Evolutionary conservation across 257 asterid species (phyloP).

Genomic region (Euphrasia confusa): DNA sequence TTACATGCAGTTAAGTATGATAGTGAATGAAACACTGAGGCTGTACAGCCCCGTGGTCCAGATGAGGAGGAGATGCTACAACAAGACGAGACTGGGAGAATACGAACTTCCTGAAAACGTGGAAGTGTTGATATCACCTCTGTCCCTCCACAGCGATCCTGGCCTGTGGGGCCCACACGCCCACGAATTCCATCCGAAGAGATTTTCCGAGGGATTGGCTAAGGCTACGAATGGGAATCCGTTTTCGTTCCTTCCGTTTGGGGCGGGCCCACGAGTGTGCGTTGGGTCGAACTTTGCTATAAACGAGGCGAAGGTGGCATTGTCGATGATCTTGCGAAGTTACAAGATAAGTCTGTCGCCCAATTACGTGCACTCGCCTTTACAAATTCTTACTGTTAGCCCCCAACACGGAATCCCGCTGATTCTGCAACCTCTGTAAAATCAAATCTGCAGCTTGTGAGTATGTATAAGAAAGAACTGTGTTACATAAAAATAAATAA

Average conservation of each 20-base stretch:
- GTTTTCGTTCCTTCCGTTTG: slow-evolving; percentile 30
- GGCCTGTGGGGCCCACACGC: slow-evolving; percentile 36
- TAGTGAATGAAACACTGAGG: slow-evolving; percentile 34
- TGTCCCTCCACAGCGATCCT: slow-evolving; percentile 33
- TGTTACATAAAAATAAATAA: no score
- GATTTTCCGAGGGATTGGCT: slow-evolving; percentile 34
- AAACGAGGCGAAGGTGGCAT: slow-evolving; percentile 33
- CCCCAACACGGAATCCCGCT: slow-evolving; percentile 33
- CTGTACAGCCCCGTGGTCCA: slow-evolving; percentile 27
- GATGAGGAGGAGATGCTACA: slow-evolving; percentile 18
- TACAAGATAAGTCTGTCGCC: slow-evolving; percentile 31
- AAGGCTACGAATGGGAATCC: slow-evolving; percentile 29
- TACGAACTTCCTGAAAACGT: slow-evolving; percentile 31
- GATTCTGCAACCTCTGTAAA: no score
- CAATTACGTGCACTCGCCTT: slow-evolving; percentile 38
- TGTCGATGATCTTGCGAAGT: slow-evolving; percentile 41
- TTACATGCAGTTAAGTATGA: slow-evolving; percentile 27
- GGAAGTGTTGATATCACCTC: slow-evolving; percentile 20
- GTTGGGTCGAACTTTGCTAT: slow-evolving; percentile 32
- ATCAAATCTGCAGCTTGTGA: no score
- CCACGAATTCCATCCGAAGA: slow-evolving; percentile 31
- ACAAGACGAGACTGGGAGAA: slow-evolving; percentile 27
- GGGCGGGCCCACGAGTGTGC: slow-evolving; percentile 35
- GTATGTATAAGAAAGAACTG: no score
- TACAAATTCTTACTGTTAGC: slow-evolving; percentile 20